phyloP scores from a whole-genome alignment of 1,139 yeast genomes.

The Blastobotrys aristatus region DNA sequence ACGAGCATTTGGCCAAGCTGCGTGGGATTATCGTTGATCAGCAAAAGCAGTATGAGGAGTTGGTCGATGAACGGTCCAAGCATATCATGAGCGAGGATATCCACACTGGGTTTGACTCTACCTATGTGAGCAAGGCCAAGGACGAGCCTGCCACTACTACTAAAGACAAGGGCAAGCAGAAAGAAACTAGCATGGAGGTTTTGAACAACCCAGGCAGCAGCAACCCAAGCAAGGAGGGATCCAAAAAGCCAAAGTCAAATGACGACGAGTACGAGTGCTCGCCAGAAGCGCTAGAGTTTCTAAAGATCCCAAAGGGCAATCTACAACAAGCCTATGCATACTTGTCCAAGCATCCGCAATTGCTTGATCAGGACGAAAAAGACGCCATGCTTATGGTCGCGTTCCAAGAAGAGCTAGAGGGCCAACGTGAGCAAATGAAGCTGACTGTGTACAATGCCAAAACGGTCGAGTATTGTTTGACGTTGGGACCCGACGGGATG shows the following conservation, averaged over 20 bases:
- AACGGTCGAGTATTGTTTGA: slow-evolving; percentile 69
- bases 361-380: slow-evolving; percentile 78
- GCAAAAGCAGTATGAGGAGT: slow-evolving; percentile 57
- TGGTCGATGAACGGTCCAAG: slow-evolving; percentile 63
- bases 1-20: slow-evolving; percentile 35
- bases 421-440: slow-evolving; percentile 48
- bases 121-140: slow-evolving; percentile 52
- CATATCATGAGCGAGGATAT: slow-evolving; percentile 88
- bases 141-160: slow-evolving; percentile 14
- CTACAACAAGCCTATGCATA: slow-evolving; percentile 47
- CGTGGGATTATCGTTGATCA: slow-evolving; percentile 48
- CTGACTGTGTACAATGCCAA: slow-evolving; percentile 76
- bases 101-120: slow-evolving; percentile 89
- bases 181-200: slow-evolving; percentile 36
- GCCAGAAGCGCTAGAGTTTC: slow-evolving; percentile 63
- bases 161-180: slow-evolving; percentile 12
- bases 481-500: slow-evolving; percentile 55
- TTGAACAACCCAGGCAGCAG: slow-evolving; percentile 26
- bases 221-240: background rate
- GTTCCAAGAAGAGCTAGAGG: slow-evolving; percentile 72
- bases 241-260: background rate
- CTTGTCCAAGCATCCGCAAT: slow-evolving; percentile 56
- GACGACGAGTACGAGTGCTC: slow-evolving; percentile 39
- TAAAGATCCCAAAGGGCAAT: slow-evolving; percentile 50
- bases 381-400: slow-evolving; percentile 93